These are phyloP conservation scores for Licmophora abbreviata DNA, from an alignment of 108 stramenopile species.

Conservation along the genomic window DNA sequence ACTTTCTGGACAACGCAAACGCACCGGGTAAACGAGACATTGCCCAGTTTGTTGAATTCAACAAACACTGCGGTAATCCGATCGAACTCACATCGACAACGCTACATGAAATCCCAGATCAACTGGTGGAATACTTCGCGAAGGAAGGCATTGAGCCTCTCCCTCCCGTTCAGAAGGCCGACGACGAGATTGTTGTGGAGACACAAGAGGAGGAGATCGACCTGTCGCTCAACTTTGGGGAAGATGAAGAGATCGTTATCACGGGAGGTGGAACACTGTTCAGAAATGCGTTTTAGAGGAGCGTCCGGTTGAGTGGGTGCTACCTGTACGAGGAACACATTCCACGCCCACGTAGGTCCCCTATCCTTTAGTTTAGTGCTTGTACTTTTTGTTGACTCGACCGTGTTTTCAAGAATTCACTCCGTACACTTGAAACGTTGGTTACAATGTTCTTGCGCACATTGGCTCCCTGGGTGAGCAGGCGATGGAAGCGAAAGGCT, in stretches of 20 bases:
- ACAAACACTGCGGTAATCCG: conserved; percentile 31
- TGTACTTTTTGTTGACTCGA: too few relatives aligned
- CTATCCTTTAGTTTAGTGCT: too few relatives aligned
- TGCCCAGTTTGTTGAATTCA: conserved; percentile 75
- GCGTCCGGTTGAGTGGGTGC: too few relatives aligned
- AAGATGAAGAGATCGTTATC: conserved; percentile 35
- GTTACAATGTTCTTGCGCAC: too few relatives aligned
- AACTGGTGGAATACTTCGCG: conserved; percentile 43
- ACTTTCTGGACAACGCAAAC: conserved; percentile 49
- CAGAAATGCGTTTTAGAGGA: too few relatives aligned
- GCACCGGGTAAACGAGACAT: conserved; percentile 46
- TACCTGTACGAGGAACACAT: too few relatives aligned
- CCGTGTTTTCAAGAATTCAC: too few relatives aligned
- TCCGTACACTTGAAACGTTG: too few relatives aligned
- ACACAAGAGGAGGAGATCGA: conserved; percentile 40
- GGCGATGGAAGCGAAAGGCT: too few relatives aligned
- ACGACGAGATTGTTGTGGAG: conserved; percentile 23
- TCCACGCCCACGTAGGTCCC: too few relatives aligned
- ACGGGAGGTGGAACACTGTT: conserved; percentile 18
- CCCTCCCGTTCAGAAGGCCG: conserved; percentile 9
- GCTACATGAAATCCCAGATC: conserved; percentile 62
- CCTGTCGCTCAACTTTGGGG: conserved; percentile 25
- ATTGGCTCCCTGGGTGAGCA: too few relatives aligned
- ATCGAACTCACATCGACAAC: conserved; percentile 38
- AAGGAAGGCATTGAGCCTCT: conserved; percentile 22